Percentiles rank a stretch among this genome's conserved stretches.
Evolutionary conservation across 306 rosid genomes (phyloP).

Genomic region (Argentina anserina): DNA sequence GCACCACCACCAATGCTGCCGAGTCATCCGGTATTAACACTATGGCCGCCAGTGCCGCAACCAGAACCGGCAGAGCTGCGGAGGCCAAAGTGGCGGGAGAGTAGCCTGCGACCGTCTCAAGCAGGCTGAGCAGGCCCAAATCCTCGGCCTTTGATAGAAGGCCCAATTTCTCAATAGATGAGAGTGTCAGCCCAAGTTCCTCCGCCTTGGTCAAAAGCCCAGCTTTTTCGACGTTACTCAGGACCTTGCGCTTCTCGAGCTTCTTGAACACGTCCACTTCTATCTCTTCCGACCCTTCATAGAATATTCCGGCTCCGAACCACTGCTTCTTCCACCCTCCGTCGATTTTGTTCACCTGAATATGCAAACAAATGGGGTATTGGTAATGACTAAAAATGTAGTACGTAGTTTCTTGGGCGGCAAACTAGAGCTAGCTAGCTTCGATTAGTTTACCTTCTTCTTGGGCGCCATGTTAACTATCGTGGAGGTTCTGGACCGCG

Average conservation of each 20-base stretch:
- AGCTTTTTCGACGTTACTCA: slow-evolving; percentile 84
- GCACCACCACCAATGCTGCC: slow-evolving; percentile 48
- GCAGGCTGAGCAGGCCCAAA: slow-evolving; percentile 76
- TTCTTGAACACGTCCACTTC: slow-evolving; percentile 94
- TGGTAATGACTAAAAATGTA: background rate
- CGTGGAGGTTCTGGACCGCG: slow-evolving; percentile 33
- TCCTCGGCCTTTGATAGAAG: slow-evolving; percentile 86
- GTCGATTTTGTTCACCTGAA: slow-evolving; percentile 84
- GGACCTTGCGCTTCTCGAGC: slow-evolving; percentile 70
- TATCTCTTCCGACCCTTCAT: slow-evolving; percentile 76
- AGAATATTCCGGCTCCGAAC: slow-evolving; percentile 93
- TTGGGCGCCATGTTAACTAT: slow-evolving; percentile 72
- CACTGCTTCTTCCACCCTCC: slow-evolving; percentile 75
- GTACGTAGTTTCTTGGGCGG: background rate
- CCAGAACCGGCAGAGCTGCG: slow-evolving; percentile 55
- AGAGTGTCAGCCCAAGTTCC: slow-evolving; percentile 69
- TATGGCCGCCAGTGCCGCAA: slow-evolving; percentile 56
- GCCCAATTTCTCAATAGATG: slow-evolving; percentile 85
- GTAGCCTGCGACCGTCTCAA: slow-evolving; percentile 43
- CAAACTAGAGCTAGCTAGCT: background rate
- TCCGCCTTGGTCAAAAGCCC: slow-evolving; percentile 85
- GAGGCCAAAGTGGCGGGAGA: slow-evolving; percentile 80
- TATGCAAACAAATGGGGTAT: background rate
- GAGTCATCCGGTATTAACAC: slow-evolving; percentile 85
- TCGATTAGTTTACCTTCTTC: slow-evolving; percentile 48